Conservation (phyloP, 1,284 basidiomycete species). For the Moniliella sp. region DNA sequence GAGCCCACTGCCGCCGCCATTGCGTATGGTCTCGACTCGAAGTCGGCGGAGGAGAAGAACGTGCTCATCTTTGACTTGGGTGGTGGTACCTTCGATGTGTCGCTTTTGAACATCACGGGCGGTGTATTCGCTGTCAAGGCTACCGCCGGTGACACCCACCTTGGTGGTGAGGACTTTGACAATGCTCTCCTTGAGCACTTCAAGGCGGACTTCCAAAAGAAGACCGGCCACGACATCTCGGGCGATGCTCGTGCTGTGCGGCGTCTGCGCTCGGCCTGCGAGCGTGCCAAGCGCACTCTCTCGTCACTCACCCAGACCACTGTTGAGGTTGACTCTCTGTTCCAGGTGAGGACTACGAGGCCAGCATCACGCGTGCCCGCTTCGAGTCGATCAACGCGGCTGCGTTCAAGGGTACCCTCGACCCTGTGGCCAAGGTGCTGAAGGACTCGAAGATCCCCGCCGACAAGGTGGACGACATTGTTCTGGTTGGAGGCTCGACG, state of each 20-base stretch:
- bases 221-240: slow-evolving; percentile 66
- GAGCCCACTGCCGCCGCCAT: slow-evolving; percentile 40
- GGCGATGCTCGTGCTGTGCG: slow-evolving; percentile 83
- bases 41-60: slow-evolving; percentile 50
- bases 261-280: slow-evolving; percentile 83
- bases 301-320: slow-evolving; percentile 95
- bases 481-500: slow-evolving; percentile 97
- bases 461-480: slow-evolving; percentile 95
- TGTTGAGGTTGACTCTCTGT: slow-evolving; percentile 94
- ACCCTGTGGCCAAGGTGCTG: slow-evolving; percentile 93
- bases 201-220: slow-evolving; percentile 50
- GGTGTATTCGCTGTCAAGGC: slow-evolving; percentile 49
- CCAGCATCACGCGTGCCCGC: slow-evolving; percentile 49
- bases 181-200: slow-evolving; percentile 80
- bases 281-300: slow-evolving; percentile 95
- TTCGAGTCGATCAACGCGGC: slow-evolving; percentile 96
- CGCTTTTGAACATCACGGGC: slow-evolving; percentile 44
- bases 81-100: slow-evolving; percentile 59
- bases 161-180: slow-evolving; percentile 85
- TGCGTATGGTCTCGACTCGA: slow-evolving; percentile 41
- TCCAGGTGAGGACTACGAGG: slow-evolving; percentile 44
- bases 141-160: slow-evolving; percentile 41
- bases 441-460: slow-evolving; percentile 94
- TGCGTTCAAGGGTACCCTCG: slow-evolving; percentile 86
- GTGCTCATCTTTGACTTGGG: slow-evolving; percentile 99